Conservation (phyloP, 257 asterid genomes). For the Echites panduratus region DNA sequence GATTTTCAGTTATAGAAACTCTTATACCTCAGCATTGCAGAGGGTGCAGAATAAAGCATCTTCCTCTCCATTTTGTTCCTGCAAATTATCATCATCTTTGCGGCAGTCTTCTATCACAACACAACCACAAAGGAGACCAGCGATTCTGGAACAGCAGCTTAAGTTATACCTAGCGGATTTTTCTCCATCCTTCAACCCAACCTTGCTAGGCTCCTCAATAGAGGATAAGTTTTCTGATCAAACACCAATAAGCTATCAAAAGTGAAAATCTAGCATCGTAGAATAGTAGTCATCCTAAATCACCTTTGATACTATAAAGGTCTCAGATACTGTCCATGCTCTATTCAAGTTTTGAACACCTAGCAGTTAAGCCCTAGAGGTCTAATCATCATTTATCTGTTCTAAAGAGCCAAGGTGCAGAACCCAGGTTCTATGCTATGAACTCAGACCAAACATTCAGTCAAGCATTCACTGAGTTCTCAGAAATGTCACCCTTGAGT, state of each 20-base stretch:
- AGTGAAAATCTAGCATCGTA: not conserved
- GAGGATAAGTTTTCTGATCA: conserved; percentile 44
- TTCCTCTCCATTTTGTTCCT: conserved; percentile 64
- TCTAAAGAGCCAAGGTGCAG: not conserved
- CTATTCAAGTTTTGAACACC: not conserved
- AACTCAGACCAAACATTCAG: not conserved
- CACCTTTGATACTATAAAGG: not conserved
- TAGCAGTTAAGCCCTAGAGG: not conserved
- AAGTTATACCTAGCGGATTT: conserved; percentile 32
- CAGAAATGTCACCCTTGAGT: conserved; percentile 6
- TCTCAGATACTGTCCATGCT: not conserved
- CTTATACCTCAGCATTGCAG: conserved; percentile 89
- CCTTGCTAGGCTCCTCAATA: conserved; percentile 56
- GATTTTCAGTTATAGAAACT: not conserved
- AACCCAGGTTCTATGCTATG: not conserved
- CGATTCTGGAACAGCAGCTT: conserved; percentile 52
- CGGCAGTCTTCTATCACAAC: conserved; percentile 76
- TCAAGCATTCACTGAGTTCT: not conserved
- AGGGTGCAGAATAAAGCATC: conserved; percentile 92
- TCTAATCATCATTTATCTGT: not conserved
- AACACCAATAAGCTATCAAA: conserved; percentile 23
- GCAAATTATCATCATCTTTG: conserved; percentile 47
- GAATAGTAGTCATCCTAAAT: not conserved
- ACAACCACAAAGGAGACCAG: conserved; percentile 64
- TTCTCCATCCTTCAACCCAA: conserved; percentile 47